Evolutionary conservation across 345 rosid genomes (phyloP).

Genomic region (Syzygium grande): DNA sequence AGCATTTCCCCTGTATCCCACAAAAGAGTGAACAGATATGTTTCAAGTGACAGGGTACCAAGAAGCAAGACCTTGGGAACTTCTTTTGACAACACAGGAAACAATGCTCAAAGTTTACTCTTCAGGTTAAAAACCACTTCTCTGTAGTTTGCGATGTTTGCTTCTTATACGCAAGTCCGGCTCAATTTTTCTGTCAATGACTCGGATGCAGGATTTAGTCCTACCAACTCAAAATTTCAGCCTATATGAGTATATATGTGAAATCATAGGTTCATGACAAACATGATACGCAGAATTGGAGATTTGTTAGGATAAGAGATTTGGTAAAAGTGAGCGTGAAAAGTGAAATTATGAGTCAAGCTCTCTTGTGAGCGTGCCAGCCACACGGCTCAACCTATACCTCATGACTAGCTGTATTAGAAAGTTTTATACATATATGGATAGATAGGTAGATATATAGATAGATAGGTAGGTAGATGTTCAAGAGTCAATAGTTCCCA

Average conservation of each 20-base stretch:
- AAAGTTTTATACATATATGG: no score
- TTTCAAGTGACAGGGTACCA: neutral
- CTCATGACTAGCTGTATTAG: no score
- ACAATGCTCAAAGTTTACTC: neutral
- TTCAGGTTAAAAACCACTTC: neutral
- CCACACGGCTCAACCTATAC: no score
- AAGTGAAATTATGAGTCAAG: neutral
- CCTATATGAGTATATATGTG: neutral
- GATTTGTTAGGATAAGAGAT: neutral
- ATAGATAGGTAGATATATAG: no score
- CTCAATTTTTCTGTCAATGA: neutral
- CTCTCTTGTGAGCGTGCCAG: no score
- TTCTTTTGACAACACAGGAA: neutral
- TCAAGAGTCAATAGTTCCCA: no score
- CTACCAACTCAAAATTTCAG: neutral
- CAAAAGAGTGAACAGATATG: constrained; percentile 25
- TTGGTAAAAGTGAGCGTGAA: neutral
- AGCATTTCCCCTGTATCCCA: constrained; percentile 44
- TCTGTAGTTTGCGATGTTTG: neutral
- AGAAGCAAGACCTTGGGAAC: neutral
- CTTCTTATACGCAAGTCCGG: neutral
- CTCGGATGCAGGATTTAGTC: neutral
- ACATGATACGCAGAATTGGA: neutral
- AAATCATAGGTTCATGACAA: neutral
- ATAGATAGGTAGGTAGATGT: no score